Evolutionary conservation across 805 yeast genomes (phyloP), one percentile per base, ranked within the genome.

Genomic region (Yarrowia divulgata): DNA sequence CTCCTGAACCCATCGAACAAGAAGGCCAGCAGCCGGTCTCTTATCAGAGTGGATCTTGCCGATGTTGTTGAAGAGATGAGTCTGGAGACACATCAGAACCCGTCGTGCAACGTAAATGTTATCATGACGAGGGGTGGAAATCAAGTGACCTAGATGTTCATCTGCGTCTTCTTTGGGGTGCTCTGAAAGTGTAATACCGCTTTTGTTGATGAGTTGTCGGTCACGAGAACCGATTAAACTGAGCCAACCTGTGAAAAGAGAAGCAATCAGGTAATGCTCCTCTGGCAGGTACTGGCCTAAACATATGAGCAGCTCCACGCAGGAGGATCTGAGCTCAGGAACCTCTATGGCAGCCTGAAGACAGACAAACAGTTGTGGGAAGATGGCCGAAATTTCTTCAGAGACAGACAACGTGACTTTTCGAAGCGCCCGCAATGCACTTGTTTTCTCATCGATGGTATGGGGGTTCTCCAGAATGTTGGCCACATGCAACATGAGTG

Each of bases 331-430:
- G 18, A 60, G 66, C 32, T 60, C 66, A 7, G 32, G 42, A 8
- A 42, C 14, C 34, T 60, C 52, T 14, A 60, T 60, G 18, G 66
- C 66, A 5, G 52, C 16, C 16, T 60, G 66, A 2, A 60, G 52
- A 45, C 66, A 60, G 3, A 60, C 66, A 45, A 60, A 60, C 19
- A 60, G 42, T 23, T 60, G 66, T 1, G 66, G 66, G n/a, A 60
- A 60, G 8, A 60, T 60, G 12, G 66, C 52, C 14, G 66, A 60
- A n/a, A 60, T 45, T 32, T 45, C 66, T 2, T 45, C 23, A 5
- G 50, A n/a, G 9, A 60, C 66, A n/a, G 66, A 34, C 16, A 34
- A 3, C 3, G 66, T 45, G n/a, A 60, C 66, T 14, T 60, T 60
- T 14, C 14, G 66, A 18, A 60, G 40, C 2, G 66, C 66, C 19